Evolutionary conservation across 2,329 filamentous ascomycete genomes (phyloP).

Genomic region (Colletotrichum sp.): DNA sequence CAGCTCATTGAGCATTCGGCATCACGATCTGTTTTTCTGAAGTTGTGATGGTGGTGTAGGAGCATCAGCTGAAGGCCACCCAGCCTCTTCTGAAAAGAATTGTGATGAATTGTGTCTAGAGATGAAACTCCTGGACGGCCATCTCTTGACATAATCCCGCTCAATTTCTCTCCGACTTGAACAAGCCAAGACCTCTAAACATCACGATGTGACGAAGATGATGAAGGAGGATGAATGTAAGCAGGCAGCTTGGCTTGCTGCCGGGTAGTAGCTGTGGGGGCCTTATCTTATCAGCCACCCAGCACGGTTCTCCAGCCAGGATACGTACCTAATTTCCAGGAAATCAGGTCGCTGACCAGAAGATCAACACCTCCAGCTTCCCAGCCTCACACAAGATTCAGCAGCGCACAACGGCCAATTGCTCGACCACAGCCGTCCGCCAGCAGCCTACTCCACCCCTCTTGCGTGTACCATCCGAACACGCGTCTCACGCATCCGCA

Average conservation of each 20-base stretch:
- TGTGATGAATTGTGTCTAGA: neutral
- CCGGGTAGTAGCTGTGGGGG: neutral
- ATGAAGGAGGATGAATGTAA: neutral
- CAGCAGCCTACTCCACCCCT: neutral
- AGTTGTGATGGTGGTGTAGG: neutral
- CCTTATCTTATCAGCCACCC: conserved; percentile 4
- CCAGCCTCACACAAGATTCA: neutral
- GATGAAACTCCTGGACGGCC: fast-evolving
- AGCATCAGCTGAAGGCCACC: neutral
- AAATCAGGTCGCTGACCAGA: neutral
- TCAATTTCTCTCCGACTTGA: neutral
- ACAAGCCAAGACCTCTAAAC: neutral
- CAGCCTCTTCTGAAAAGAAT: neutral
- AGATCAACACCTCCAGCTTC: neutral
- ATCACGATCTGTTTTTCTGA: neutral
- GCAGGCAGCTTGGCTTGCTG: neutral
- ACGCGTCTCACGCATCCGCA: neutral
- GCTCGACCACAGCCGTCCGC: neutral
- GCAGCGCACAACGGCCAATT: neutral
- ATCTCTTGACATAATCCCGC: neutral
- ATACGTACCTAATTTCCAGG: conserved; percentile 2
- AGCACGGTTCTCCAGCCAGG: neutral
- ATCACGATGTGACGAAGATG: neutral
- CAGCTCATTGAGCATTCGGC: neutral
- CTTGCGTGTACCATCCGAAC: neutral